phyloP scores from a whole-genome alignment of 305 asterid species.

The Fraxinus sp. region DNA sequence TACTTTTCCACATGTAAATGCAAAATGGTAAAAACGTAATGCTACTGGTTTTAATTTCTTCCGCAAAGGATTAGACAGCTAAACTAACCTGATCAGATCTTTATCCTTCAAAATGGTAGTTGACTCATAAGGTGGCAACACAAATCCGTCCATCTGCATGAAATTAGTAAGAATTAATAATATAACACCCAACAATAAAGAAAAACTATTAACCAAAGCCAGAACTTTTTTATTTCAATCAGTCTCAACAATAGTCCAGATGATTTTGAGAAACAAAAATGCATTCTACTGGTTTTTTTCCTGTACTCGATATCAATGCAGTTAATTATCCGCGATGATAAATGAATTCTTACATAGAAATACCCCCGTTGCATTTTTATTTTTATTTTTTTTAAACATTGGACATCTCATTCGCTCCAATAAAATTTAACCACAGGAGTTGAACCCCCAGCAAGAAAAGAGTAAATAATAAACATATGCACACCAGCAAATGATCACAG shows the following conservation, averaged over 20 bases:
- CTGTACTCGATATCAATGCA: background rate
- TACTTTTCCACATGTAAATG: conserved; percentile 10
- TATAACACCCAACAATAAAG: background rate
- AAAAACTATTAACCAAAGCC: conserved; percentile 6
- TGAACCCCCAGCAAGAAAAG: background rate
- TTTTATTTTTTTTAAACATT: background rate
- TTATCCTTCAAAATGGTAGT: conserved; percentile 59
- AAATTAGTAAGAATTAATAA: conserved; percentile 14
- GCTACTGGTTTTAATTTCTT: background rate
- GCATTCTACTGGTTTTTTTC: background rate
- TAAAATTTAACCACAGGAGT: background rate
- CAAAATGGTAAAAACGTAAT: conserved; percentile 1
- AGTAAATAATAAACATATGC: background rate
- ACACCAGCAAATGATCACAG: background rate
- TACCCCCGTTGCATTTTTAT: background rate
- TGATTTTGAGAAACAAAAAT: conserved; percentile 7
- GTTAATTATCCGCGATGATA: background rate
- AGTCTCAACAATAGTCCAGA: background rate
- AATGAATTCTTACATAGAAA: background rate
- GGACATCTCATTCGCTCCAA: background rate
- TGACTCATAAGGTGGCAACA: conserved; percentile 73
- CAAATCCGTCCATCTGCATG: conserved; percentile 75
- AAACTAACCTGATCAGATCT: conserved; percentile 69
- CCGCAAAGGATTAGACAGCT: background rate
- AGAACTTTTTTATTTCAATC: background rate